Conservation (phyloP, 2,329 filamentous ascomycete species). For the Zymoseptoria crescenta region DNA sequence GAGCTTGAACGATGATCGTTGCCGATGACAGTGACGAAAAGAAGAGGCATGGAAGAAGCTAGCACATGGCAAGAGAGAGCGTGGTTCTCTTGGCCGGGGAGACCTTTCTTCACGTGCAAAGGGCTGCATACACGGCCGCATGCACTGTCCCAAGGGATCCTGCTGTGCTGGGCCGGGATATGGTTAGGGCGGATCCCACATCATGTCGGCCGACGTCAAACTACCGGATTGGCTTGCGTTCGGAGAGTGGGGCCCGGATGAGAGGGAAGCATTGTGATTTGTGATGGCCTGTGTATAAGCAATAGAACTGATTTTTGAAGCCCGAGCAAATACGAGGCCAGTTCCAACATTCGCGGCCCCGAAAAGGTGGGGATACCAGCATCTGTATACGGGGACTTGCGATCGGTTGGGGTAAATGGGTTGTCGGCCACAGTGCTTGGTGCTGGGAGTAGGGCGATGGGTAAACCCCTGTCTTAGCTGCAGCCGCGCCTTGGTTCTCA, state of each 20-base stretch:
- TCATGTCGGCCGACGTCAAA: background rate
- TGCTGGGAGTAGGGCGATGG: background rate
- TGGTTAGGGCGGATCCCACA: background rate
- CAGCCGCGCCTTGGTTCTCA: background rate
- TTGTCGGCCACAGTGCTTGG: background rate
- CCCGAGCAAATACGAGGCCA: no score
- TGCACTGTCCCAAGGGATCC: background rate
- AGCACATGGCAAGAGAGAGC: background rate
- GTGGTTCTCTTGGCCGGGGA: background rate
- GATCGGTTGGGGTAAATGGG: background rate
- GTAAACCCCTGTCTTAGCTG: background rate
- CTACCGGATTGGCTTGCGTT: background rate
- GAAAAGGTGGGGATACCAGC: background rate
- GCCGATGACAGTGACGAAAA: background rate
- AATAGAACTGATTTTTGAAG: no score
- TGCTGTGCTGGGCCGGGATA: background rate
- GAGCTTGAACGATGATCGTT: background rate
- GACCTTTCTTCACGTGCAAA: background rate
- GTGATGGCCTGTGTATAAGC: no score
- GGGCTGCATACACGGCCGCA: background rate
- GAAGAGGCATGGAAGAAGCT: background rate
- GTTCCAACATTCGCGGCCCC: background rate
- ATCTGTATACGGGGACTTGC: background rate
- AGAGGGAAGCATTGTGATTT: no score
- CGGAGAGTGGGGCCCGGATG: no score